Base-by-base conservation (phyloP, 768 basidiomycete species). In the Leccinum barrowsii region DNA sequence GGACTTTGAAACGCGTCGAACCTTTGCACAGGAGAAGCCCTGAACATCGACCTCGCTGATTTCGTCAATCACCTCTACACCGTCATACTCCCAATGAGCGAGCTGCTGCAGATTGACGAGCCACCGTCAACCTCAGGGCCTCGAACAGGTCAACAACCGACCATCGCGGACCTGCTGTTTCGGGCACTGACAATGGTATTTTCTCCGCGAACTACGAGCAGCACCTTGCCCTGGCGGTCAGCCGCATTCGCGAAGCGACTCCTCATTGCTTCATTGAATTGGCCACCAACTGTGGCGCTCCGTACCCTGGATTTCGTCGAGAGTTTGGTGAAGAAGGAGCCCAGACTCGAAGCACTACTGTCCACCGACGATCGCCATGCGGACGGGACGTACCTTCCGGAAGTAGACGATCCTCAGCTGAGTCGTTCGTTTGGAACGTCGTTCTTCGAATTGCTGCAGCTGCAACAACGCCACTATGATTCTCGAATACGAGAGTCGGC, bases 231-330 rank as follows among this genome's bases (percentile, higher is more conserved):
- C 60, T 82, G 86, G 82, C 87, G 93, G 65, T 83, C 87, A 46
- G 92, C 94, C 47, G 93, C 96, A 2, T 98, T 98, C 73, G 82
- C 90, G 55, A 98, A 98, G 75, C 90, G 96, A n/a, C 80, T 98
- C 50, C 78, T 96, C 28, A 81, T 82, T 50, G 86, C 87, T 34
- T 83, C 88, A 5, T 78, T 98, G 42, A 86, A 90, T 67, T 94
- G 95, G 86, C 83, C 94, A 0, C 79, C 91, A 4, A 65, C 73
- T 1, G 77, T 82, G 11, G 84, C 86, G 19, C 74, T 87, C 48
- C 85, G 87, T 30, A 78, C 87, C 19, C 72, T 98, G 40, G 85
- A 85, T 34, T 90, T 97, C 63, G 85, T 95, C 7, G 76, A 77
- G 37, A 79, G 77, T 46, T 76, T 98, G 63, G 74, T 97, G 55